Conservation (phyloP, 2,329 filamentous ascomycete species). For the Zasmidium angulare region DNA sequence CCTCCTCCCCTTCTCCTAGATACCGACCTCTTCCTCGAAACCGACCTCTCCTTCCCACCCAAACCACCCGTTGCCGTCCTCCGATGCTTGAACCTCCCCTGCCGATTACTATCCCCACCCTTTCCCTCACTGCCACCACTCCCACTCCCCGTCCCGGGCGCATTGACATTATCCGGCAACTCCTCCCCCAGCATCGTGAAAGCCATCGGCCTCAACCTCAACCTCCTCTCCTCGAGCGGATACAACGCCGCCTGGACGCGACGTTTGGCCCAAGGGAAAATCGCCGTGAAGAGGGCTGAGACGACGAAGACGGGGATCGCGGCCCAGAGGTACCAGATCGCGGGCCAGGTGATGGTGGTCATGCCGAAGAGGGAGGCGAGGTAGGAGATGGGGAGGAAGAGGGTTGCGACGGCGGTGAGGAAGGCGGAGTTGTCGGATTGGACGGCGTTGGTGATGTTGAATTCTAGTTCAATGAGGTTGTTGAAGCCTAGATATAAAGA, state of each 20-base stretch:
- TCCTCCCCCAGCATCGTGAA: conserved; percentile 39
- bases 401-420: conserved; percentile 35
- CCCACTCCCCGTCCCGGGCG: conserved; percentile 4
- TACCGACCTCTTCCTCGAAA: not conserved
- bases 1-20: not conserved
- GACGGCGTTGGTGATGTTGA: conserved; percentile 39
- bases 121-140: conserved; percentile 5
- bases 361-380: conserved; percentile 38
- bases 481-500: conserved; percentile 29
- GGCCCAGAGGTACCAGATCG: conserved; percentile 35
- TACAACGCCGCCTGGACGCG: conserved; percentile 30
- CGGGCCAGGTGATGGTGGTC: conserved; percentile 33
- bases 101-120: conserved; percentile 2
- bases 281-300: conserved; percentile 28
- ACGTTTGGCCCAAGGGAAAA: conserved; percentile 30
- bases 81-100: conserved; percentile 14
- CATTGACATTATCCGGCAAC: conserved; percentile 32
- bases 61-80: conserved; percentile 2
- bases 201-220: conserved; percentile 27
- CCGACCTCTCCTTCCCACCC: not conserved
- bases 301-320: conserved; percentile 35
- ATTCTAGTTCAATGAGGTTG: conserved; percentile 41
- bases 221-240: conserved; percentile 26
- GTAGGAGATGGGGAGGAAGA: conserved; percentile 38
- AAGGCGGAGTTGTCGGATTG: conserved; percentile 37